Percentiles rank a stretch among this genome's conserved stretches.
phyloP scores from a whole-genome alignment of 2,329 filamentous ascomycete genomes.

The Coniochaeta sp. region DNA sequence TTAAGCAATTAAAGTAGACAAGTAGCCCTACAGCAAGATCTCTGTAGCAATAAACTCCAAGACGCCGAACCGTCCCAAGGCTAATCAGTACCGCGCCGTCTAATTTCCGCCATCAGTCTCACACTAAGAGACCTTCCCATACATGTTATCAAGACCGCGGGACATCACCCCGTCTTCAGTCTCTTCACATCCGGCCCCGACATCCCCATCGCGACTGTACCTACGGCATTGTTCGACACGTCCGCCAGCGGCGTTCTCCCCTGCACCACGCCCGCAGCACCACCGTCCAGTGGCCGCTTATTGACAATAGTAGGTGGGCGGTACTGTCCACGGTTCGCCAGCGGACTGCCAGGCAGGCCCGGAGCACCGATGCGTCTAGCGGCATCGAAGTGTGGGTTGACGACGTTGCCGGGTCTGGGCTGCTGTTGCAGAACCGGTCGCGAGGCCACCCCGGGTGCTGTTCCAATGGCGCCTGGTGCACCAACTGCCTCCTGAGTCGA shows the following conservation, averaged over 20 bases:
- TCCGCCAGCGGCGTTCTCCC: slow-evolving; percentile 41
- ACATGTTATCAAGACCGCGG: neutral
- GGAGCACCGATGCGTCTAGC: slow-evolving; percentile 54
- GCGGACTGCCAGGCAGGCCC: slow-evolving; percentile 43
- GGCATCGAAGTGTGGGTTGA: slow-evolving; percentile 48
- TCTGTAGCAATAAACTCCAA: neutral
- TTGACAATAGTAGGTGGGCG: slow-evolving; percentile 50
- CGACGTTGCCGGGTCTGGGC: slow-evolving; percentile 25
- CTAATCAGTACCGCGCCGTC: neutral
- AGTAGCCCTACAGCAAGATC: neutral
- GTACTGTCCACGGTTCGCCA: slow-evolving; percentile 52
- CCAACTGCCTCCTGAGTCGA: slow-evolving; percentile 15
- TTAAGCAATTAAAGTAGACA: neutral
- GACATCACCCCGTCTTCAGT: slow-evolving; percentile 30
- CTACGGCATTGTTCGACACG: slow-evolving; percentile 34
- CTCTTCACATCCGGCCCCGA: slow-evolving; percentile 38
- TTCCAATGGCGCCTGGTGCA: neutral
- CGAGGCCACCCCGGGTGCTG: neutral
- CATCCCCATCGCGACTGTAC: slow-evolving; percentile 9
- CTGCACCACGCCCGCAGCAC: slow-evolving; percentile 4
- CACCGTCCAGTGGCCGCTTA: slow-evolving; percentile 35
- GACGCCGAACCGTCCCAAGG: neutral
- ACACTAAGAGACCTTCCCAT: neutral
- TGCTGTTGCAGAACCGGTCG: slow-evolving; percentile 3
- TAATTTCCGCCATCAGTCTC: neutral